These are phyloP conservation scores for Pyronema omphalodes DNA, from an alignment of 495 filamentous ascomycete genomes.

Conservation along the genomic window DNA sequence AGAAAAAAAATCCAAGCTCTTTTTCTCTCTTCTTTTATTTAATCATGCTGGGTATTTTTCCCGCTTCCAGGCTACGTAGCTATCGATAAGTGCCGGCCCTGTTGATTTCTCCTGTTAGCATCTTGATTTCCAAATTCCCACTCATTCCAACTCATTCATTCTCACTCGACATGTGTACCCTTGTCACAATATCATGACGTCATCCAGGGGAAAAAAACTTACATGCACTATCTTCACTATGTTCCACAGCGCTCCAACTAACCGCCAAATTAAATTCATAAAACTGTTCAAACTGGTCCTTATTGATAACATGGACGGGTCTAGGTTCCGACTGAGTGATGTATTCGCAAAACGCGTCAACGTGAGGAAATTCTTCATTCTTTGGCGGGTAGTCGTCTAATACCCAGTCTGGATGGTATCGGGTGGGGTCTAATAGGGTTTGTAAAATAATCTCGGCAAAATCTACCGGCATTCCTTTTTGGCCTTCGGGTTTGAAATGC, in stretches of 20 bases:
- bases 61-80: conserved; percentile 20
- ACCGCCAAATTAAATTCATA: conserved; percentile 20
- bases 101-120: conserved; percentile 2
- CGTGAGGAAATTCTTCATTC: conserved; percentile 15
- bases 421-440: conserved; percentile 9
- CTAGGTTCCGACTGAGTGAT: conserved; percentile 6
- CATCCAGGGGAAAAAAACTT: conserved; percentile 2
- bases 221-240: conserved; percentile 21
- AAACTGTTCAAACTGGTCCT: conserved; percentile 23
- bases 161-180: background rate
- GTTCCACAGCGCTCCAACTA: conserved; percentile 13
- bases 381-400: background rate
- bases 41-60: conserved; percentile 8
- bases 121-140: background rate
- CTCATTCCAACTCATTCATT: too few relatives aligned
- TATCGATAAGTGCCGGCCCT: conserved; percentile 23
- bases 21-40: too few relatives aligned
- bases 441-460: conserved; percentile 16
- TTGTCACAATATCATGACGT: too few relatives aligned
- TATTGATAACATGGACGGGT: conserved; percentile 19
- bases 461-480: conserved; percentile 16
- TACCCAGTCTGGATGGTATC: conserved; percentile 13
- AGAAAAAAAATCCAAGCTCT: too few relatives aligned
- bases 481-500: conserved; percentile 17
- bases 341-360: conserved; percentile 19